A percentile compares a stretch with the other conserved stretches of the same genome.
phyloP scores from a whole-genome alignment of 176 grass and related monocot genomes.

The Phoenix dactylifera region DNA sequence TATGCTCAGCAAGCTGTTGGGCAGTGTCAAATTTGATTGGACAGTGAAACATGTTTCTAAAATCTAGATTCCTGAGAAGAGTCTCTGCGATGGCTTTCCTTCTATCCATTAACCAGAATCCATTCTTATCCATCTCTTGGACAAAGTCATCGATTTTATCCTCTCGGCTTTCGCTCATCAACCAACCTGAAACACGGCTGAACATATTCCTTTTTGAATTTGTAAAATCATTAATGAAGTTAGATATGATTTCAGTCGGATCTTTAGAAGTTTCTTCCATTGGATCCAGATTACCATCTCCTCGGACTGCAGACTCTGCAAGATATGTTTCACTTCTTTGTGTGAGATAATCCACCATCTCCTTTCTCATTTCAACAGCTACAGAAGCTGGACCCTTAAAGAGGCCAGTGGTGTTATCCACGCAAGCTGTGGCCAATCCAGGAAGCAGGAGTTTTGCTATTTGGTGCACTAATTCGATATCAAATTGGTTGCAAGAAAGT shows the following conservation, averaged over 20 bases:
- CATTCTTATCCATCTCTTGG: constrained; percentile 51
- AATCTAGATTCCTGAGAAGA: constrained; percentile 44
- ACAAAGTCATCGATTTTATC: constrained; percentile 60
- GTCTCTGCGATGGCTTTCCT: constrained; percentile 25
- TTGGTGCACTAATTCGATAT: constrained; percentile 37
- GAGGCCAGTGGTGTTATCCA: constrained; percentile 67
- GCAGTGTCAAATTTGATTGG: constrained; percentile 30
- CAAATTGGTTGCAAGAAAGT: constrained; percentile 43
- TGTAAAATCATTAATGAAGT: constrained; percentile 49
- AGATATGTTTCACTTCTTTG: constrained; percentile 43
- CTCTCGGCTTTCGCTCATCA: constrained; percentile 54
- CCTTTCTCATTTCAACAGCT: constrained; percentile 35
- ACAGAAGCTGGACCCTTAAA: constrained; percentile 58
- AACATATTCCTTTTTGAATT: constrained; percentile 56
- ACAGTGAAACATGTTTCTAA: constrained; percentile 44
- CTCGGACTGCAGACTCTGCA: constrained; percentile 21
- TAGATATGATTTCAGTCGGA: constrained; percentile 43
- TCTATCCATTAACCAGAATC: constrained; percentile 21
- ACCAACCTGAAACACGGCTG: constrained; percentile 73
- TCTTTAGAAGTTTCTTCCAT: constrained; percentile 31
- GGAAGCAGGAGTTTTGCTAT: constrained; percentile 43
- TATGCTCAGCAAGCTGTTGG: constrained; percentile 27
- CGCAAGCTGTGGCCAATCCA: constrained; percentile 74
- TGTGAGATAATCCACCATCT: constrained; percentile 50
- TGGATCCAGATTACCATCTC: constrained; percentile 23